phyloP scores from a whole-genome alignment of 345 rosid genomes.

The Ailanthus altissimus region DNA sequence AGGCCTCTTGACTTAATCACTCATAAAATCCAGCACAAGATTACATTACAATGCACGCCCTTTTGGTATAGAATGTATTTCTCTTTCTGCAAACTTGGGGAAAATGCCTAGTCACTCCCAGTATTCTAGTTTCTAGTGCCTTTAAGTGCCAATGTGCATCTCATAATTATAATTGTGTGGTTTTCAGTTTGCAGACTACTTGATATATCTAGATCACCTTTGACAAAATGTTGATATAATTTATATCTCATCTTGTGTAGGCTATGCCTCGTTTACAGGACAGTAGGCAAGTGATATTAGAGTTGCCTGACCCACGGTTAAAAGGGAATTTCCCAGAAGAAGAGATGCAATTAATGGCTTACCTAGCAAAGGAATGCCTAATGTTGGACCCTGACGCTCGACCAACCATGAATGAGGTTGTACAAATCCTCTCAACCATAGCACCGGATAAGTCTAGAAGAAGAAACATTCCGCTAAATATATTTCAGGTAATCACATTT shows the following conservation, averaged over 20 bases:
- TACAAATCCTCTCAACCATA: slow-evolving; percentile 89
- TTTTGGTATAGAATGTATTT: not conserved
- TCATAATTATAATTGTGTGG: not conserved
- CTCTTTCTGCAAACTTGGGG: not conserved
- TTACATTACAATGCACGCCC: not conserved
- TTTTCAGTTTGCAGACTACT: slow-evolving; percentile 6
- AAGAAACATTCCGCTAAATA: slow-evolving; percentile 62
- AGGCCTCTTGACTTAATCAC: not conserved
- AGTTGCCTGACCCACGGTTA: slow-evolving; percentile 81
- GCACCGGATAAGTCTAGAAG: slow-evolving; percentile 69
- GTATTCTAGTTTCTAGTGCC: not conserved
- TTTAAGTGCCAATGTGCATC: not conserved
- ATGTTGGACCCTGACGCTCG: slow-evolving; percentile 85
- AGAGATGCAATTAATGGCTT: slow-evolving; percentile 93
- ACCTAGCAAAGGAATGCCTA: slow-evolving; percentile 91
- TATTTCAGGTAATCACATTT: slow-evolving; percentile 53
- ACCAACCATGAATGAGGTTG: slow-evolving; percentile 97
- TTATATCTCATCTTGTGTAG: slow-evolving; percentile 35
- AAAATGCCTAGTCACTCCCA: not conserved
- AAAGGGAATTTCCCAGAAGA: slow-evolving; percentile 72
- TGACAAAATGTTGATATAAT: not conserved
- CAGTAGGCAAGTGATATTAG: slow-evolving; percentile 58
- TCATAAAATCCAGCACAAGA: not conserved
- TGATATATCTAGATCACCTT: not conserved
- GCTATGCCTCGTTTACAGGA: slow-evolving; percentile 84